Conservation (phyloP, 2,329 filamentous ascomycete species). For the Aspergillus sp. region DNA sequence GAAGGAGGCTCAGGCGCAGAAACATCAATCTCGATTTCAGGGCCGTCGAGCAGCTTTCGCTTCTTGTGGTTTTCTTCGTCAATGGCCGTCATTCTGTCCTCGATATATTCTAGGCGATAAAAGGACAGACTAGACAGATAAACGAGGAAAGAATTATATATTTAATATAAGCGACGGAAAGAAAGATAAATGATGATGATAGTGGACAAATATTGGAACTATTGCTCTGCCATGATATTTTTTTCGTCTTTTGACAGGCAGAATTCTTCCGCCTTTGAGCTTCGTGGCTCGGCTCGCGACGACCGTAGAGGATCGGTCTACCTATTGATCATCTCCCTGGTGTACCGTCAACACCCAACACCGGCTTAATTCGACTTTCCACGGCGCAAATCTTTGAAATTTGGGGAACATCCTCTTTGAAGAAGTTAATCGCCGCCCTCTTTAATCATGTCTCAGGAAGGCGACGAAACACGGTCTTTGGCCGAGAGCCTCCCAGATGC, state of each 20-base stretch:
- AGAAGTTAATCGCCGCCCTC: not conserved
- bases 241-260: conserved; percentile 26
- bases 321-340: not conserved
- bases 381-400: not conserved
- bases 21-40: conserved; percentile 85
- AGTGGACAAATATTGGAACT: not conserved
- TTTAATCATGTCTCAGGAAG: conserved; percentile 34
- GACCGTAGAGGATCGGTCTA: not conserved
- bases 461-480: conserved; percentile 26
- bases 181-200: not conserved
- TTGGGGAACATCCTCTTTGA: not conserved
- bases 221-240: not conserved
- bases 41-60: conserved; percentile 61
- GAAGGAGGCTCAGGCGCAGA: conserved; percentile 88
- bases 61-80: conserved; percentile 54
- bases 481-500: conserved; percentile 35
- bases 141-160: not conserved
- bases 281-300: not conserved
- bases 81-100: conserved; percentile 27
- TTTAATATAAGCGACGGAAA: not conserved
- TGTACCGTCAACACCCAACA: not conserved
- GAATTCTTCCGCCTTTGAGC: conserved; percentile 20
- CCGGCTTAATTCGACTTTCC: not conserved
- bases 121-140: not conserved
- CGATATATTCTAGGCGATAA: not conserved